Evolutionary conservation across 1,284 basidiomycete genomes (phyloP).

Genomic region (Trametes pubescens): DNA sequence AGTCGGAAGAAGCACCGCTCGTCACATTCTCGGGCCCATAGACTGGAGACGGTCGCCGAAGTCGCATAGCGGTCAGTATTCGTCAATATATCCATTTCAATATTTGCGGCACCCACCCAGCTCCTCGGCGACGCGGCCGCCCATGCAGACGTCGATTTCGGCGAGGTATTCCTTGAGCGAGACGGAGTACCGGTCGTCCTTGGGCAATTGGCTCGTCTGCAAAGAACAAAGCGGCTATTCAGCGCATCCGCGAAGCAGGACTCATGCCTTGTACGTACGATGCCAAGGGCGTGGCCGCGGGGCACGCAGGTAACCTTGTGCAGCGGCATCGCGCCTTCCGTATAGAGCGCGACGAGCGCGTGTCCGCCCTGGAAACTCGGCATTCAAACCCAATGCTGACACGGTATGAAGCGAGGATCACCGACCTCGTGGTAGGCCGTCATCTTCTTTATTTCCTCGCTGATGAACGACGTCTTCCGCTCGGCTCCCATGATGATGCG

Average conservation of each 20-base stretch:
- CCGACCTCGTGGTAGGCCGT: conserved; percentile 93
- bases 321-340: conserved; percentile 91
- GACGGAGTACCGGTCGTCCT: conserved; percentile 81
- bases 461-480: conserved; percentile 87
- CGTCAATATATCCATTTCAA: background rate
- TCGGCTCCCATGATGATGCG: conserved; percentile 96
- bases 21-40: conserved; percentile 90
- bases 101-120: conserved; percentile 60
- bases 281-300: conserved; percentile 89
- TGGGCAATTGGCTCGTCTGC: conserved; percentile 88
- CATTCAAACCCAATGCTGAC: conserved; percentile 16
- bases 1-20: conserved; percentile 90
- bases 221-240: conserved; percentile 8
- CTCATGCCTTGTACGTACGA: conserved; percentile 59
- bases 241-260: background rate
- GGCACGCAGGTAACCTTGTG: conserved; percentile 98
- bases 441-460: conserved; percentile 83
- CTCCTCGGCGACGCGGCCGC: conserved; percentile 93
- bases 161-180: conserved; percentile 79
- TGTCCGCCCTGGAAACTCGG: conserved; percentile 77
- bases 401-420: conserved; percentile 22
- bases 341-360: conserved; percentile 90
- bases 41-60: conserved; percentile 53
- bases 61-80: conserved; percentile 22
- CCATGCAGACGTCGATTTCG: conserved; percentile 89